Conservation (phyloP, 345 rosid genomes). For the Barbarea vulgaris region DNA sequence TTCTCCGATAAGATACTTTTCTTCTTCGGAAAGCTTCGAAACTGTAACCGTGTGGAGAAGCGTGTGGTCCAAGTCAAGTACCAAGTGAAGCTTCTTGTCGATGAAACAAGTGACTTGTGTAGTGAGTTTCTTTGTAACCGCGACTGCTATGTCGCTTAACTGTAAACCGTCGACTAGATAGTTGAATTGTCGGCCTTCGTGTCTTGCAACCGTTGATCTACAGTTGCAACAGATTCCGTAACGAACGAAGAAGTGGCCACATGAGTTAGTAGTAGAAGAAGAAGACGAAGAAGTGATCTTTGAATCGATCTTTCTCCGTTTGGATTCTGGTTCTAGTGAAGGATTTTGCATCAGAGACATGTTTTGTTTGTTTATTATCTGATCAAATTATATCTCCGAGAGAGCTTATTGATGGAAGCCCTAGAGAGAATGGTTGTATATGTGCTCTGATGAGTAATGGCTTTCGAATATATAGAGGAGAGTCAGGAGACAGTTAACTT, state of each 20-base stretch:
- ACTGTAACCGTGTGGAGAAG: background rate
- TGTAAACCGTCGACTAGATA: background rate
- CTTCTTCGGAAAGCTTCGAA: background rate
- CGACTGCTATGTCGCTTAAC: background rate
- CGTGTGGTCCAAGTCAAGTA: slow-evolving; percentile 32
- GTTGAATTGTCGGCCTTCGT: background rate
- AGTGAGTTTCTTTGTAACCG: background rate
- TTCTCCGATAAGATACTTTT: background rate
- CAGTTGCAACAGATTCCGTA: slow-evolving; percentile 22
- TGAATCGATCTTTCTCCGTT: background rate
- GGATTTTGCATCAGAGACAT: background rate
- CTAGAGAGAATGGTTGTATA: background rate
- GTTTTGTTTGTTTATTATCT: background rate
- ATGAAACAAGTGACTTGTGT: background rate
- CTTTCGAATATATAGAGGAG: background rate
- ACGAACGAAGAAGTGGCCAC: slow-evolving; percentile 19
- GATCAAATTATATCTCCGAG: background rate
- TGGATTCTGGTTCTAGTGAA: background rate
- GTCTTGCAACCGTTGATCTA: background rate
- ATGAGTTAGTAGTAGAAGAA: background rate
- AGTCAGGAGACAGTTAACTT: background rate
- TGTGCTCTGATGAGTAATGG: background rate
- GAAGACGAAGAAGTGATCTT: background rate
- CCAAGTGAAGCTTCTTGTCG: slow-evolving; percentile 20
- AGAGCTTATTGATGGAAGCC: background rate